Base-by-base conservation (phyloP, 2,329 filamentous ascomycete species). In the Aspergillus sojae region DNA sequence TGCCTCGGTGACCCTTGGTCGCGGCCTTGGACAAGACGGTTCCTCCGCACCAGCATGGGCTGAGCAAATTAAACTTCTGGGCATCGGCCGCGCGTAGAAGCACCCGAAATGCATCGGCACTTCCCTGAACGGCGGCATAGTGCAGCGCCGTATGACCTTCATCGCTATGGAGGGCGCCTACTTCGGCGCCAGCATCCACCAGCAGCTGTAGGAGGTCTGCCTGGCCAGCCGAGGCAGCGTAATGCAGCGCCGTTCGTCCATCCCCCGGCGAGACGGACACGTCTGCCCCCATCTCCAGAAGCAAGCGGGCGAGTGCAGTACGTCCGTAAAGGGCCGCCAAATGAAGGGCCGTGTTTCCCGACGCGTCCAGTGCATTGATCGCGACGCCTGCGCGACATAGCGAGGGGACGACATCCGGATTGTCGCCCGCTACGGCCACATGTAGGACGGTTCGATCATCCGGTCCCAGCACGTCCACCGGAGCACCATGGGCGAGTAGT, bases 231-330 rank as follows among this genome's bases (percentile, higher is more conserved):
- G 4, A 5, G 5, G 54, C 32, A 57, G 54, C 54, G 34, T 7
- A 39, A 57, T 57, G 54, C 36, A 57, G 54, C 21, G 54, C n/a
- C 12, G 54, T 57, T 19, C 34, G 34, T 57, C 54, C 54, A 43
- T 57, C 54, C 19, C 0, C 9, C 12, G n/a, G n/a, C n/a, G 16
- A 12, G 32, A 57, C 32, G n/a, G 54, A 57, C 7, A 57, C 12
- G 14, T 57, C 32, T 12, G 54, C 54, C 5, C 54, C 54, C 32
- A 41, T 41, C 30, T 57, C 36, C 36, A 57, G 54, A 41, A 57
- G 54, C 54, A 39, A 19, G 16, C 32, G 30, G n/a, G 12, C 21
- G 30, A 57, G n/a, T 30, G 19, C 54, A 41, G 21, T 57, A 12
- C 32, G 34, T 39, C 32, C 54, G 2, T 43, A 1, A 43, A 57